These are phyloP conservation scores for Astrocystis sublimbata DNA, from an alignment of 495 filamentous ascomycete species.

Conservation along the genomic window DNA sequence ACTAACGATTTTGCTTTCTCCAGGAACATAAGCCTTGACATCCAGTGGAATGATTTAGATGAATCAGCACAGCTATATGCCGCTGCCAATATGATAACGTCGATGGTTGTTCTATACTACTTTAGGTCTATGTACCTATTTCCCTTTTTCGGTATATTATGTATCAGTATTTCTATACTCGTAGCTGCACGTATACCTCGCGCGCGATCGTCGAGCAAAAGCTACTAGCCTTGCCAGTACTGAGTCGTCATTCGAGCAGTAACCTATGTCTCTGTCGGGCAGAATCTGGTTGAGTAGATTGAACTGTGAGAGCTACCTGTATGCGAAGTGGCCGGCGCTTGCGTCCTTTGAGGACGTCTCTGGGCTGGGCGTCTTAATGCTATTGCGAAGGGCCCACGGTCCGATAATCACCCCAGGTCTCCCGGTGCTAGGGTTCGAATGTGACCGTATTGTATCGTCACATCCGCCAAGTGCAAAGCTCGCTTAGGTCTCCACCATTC, in stretches of 20 bases:
- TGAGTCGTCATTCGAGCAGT: not conserved
- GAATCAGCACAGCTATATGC: not conserved
- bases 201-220: not conserved
- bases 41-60: constrained; percentile 17
- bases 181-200: not conserved
- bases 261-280: constrained; percentile 24
- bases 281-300: constrained; percentile 22
- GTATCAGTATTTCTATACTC: constrained; percentile 5
- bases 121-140: constrained; percentile 1
- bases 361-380: constrained; percentile 22
- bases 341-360: constrained; percentile 17
- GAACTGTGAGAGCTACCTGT: constrained; percentile 16
- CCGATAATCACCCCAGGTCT: constrained; percentile 30
- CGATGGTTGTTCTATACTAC: not conserved
- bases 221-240: not conserved
- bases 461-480: constrained; percentile 31
- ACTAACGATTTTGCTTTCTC: constrained; percentile 8
- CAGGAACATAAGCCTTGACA: constrained; percentile 18
- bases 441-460: constrained; percentile 35
- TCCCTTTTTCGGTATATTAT: not conserved
- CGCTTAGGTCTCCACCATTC: constrained; percentile 25
- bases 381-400: constrained; percentile 36
- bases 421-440: constrained; percentile 24
- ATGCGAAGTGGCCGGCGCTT: constrained; percentile 16
- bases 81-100: not conserved